Percentiles rank a stretch among this genome's conserved stretches.
phyloP scores from a whole-genome alignment of 768 basidiomycete species.

The Boletus insuetus region DNA sequence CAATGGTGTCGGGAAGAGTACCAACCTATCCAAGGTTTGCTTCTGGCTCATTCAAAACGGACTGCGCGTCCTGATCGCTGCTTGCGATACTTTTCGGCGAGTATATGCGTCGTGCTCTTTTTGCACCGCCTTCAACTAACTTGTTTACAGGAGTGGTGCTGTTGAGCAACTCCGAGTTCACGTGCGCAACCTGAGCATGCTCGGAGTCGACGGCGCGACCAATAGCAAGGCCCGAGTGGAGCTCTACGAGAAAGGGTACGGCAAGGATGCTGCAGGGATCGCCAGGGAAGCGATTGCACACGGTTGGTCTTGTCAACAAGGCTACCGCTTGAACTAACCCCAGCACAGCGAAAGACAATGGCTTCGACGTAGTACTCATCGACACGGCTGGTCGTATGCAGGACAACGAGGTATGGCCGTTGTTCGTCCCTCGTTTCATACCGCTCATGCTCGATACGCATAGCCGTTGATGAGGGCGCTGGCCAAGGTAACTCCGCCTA shows the following conservation, averaged over 20 bases:
- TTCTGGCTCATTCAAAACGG: constrained; percentile 99
- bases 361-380: constrained; percentile 95
- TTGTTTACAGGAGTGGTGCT: constrained; percentile 72
- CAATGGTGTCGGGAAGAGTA: constrained; percentile 98
- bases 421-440: not conserved
- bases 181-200: constrained; percentile 88
- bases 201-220: constrained; percentile 65
- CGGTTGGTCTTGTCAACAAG: constrained; percentile 48
- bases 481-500: constrained; percentile 65
- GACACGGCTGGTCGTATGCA: constrained; percentile 99
- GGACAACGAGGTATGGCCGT: constrained; percentile 81
- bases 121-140: not conserved
- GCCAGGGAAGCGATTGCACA: constrained; percentile 92
- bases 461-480: constrained; percentile 96
- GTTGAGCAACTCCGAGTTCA: constrained; percentile 98
- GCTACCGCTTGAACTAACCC: constrained; percentile 1
- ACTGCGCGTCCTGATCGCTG: constrained; percentile 90
- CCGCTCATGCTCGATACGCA: constrained; percentile 4
- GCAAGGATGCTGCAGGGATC: constrained; percentile 98
- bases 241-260: constrained; percentile 94
- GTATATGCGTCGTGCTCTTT: constrained; percentile 14
- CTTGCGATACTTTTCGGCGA: constrained; percentile 95
- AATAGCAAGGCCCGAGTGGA: constrained; percentile 81
- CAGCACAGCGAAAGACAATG: constrained; percentile 72
- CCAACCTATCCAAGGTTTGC: constrained; percentile 96